Evolutionary conservation across 2,329 filamentous ascomycete genomes (phyloP).

Genomic region (Stagonosporopsis rhizophila): DNA sequence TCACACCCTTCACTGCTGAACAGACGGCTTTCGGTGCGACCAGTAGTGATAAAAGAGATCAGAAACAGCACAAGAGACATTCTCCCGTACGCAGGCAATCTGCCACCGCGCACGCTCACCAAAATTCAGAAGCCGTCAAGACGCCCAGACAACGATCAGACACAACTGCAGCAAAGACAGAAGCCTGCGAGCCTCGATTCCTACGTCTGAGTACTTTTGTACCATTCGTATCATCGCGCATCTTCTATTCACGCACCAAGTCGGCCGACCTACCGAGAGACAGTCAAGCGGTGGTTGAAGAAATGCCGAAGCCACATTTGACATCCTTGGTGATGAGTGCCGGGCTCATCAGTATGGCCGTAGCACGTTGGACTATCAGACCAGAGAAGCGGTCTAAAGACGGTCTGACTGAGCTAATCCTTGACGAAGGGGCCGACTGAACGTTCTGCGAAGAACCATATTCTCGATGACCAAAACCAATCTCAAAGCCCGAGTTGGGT

Average conservation of each 20-base stretch:
- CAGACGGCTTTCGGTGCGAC: not conserved
- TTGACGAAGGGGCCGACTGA: slow-evolving; percentile 18
- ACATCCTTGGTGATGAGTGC: slow-evolving; percentile 44
- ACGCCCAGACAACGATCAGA: slow-evolving; percentile 31
- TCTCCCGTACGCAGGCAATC: slow-evolving; percentile 26
- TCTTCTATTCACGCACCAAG: slow-evolving; percentile 43
- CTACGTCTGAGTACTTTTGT: slow-evolving; percentile 43
- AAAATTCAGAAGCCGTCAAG: slow-evolving; percentile 16
- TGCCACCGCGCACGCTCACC: slow-evolving; percentile 8
- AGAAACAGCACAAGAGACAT: slow-evolving; percentile 18
- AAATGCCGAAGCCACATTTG: slow-evolving; percentile 41
- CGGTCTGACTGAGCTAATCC: slow-evolving; percentile 26
- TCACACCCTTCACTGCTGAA: slow-evolving; percentile 36
- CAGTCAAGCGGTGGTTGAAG: slow-evolving; percentile 36
- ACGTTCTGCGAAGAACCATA: not conserved
- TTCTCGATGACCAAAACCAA: not conserved
- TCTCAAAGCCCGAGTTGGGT: not conserved
- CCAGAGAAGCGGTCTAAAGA: slow-evolving; percentile 18
- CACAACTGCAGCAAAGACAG: slow-evolving; percentile 21
- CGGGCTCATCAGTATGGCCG: slow-evolving; percentile 44
- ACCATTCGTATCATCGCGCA: slow-evolving; percentile 41
- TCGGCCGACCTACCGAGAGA: slow-evolving; percentile 30
- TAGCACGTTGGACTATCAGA: slow-evolving; percentile 31
- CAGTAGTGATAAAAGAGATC: slow-evolving; percentile 1
- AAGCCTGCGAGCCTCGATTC: slow-evolving; percentile 37